Percentiles rank a stretch among this genome's conserved stretches.
These are phyloP conservation scores for Colletotrichum scovillei DNA, from an alignment of 2,329 filamentous ascomycete genomes.

Conservation along the genomic window DNA sequence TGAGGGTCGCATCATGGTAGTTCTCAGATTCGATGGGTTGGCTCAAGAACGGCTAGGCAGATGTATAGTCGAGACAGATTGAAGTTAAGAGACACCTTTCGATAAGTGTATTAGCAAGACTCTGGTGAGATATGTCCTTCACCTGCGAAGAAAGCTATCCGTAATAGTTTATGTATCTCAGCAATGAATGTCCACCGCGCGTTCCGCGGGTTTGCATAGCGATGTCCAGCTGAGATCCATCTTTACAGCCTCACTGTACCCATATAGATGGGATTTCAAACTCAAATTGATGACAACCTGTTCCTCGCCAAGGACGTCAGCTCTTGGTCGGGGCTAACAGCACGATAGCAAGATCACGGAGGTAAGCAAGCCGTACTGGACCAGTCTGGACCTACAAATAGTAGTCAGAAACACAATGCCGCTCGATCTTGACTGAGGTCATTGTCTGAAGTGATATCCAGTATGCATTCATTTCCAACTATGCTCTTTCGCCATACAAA, in stretches of 20 bases:
- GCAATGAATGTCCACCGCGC: not conserved
- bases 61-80: no score
- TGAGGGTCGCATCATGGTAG: not conserved
- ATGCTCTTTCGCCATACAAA: not conserved
- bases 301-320: no score
- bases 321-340: no score
- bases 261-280: not conserved
- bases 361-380: fast-evolving
- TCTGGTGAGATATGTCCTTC: not conserved
- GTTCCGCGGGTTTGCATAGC: not conserved
- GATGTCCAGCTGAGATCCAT: not conserved
- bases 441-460: not conserved
- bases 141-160: not conserved
- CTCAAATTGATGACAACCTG: not conserved
- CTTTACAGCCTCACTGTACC: not conserved
- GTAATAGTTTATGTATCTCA: not conserved
- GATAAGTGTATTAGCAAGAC: not conserved
- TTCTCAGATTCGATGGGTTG: not conserved
- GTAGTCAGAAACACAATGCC: no score
- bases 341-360: no score
- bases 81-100: no score
- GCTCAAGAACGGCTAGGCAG: not conserved
- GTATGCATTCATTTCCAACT: not conserved
- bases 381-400: not conserved
- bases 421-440: no score